Conservation (phyloP, 306 rosid species). For the Acacia confusa region DNA sequence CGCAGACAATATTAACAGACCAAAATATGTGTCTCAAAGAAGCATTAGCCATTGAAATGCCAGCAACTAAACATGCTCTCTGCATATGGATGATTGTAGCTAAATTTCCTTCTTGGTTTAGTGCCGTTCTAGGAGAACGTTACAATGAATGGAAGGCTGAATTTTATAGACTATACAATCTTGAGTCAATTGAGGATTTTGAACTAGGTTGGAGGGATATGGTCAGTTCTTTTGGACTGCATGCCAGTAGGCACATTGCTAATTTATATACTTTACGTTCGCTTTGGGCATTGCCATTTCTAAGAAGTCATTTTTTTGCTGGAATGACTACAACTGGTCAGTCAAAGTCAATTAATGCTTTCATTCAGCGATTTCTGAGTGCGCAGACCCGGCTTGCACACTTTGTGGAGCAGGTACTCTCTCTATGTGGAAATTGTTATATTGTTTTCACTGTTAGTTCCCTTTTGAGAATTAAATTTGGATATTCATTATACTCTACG, state of each 20-base stretch:
- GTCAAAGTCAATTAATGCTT: conserved; percentile 88
- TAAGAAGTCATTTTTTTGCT: conserved; percentile 92
- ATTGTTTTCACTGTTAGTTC: neutral
- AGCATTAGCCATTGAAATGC: conserved; percentile 76
- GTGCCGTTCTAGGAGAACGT: conserved; percentile 92
- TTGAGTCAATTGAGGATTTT: conserved; percentile 85
- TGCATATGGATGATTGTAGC: conserved; percentile 99
- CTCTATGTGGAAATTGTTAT: conserved; percentile 14
- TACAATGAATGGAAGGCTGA: conserved; percentile 96
- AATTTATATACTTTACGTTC: conserved; percentile 73
- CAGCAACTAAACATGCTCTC: conserved; percentile 77
- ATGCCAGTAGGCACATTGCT: conserved; percentile 77
- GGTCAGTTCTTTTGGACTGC: conserved; percentile 87
- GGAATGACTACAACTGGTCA: conserved; percentile 91
- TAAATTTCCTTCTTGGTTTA: conserved; percentile 97
- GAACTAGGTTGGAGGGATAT: conserved; percentile 91
- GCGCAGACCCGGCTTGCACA: conserved; percentile 94
- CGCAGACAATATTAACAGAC: conserved; percentile 87
- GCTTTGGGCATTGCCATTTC: conserved; percentile 89
- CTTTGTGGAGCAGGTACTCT: conserved; percentile 81
- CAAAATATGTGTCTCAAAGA: conserved; percentile 90
- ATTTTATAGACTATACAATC: conserved; percentile 78
- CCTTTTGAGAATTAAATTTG: neutral
- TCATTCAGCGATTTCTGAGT: conserved; percentile 91
- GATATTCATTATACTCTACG: neutral